These are phyloP conservation scores for Canna indica DNA, from an alignment of 176 grass and related monocot species.

Conservation along the genomic window DNA sequence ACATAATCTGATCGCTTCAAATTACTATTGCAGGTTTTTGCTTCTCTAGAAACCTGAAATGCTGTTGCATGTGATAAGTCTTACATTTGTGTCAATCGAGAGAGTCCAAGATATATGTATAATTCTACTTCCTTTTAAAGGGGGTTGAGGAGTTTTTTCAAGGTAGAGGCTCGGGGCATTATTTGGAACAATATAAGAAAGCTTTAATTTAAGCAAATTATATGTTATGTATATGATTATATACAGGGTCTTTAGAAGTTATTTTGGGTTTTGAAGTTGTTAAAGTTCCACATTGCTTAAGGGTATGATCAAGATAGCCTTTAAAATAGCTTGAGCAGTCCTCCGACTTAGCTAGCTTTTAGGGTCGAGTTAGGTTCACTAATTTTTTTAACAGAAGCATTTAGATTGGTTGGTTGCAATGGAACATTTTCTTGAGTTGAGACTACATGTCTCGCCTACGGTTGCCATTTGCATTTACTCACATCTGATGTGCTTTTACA, in stretches of 20 bases:
- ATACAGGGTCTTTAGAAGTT: not conserved
- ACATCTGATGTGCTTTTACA: not conserved
- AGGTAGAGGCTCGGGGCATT: not conserved
- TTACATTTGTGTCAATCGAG: no score
- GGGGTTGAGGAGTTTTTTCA: not conserved
- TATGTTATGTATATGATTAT: not conserved
- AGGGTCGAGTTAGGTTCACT: no score
- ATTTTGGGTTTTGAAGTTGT: not conserved
- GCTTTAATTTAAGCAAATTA: not conserved
- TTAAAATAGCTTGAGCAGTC: no score
- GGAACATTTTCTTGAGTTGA: not conserved
- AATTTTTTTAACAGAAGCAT: no score
- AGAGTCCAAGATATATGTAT: no score
- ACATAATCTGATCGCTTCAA: no score
- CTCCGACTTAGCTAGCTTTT: no score
- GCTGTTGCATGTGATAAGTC: not conserved
- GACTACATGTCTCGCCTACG: not conserved
- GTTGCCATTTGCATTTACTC: no score
- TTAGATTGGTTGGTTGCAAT: not conserved
- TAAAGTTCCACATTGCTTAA: no score
- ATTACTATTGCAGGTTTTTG: no score
- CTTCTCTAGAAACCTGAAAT: no score
- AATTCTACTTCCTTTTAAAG: not conserved
- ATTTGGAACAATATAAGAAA: not conserved
- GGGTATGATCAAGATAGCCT: no score